Percentiles rank a stretch among this genome's conserved stretches.
Conservation (phyloP, 768 basidiomycete species). For the Scleroderma citrinum region DNA sequence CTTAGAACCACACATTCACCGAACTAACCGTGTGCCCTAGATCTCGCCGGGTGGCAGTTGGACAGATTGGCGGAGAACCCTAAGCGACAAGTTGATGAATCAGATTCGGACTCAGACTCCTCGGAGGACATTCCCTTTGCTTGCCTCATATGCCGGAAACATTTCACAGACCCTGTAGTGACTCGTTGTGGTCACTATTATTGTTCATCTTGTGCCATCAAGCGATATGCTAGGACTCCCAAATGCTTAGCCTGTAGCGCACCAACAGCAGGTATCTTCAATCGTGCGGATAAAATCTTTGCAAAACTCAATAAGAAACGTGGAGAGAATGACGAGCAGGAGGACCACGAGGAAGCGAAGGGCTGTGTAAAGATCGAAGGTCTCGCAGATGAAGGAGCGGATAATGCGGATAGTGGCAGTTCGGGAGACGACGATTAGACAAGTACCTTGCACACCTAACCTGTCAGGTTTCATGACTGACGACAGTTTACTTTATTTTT, state of each 20-base stretch:
- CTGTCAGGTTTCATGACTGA: constrained; percentile 29
- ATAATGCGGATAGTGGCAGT: constrained; percentile 20
- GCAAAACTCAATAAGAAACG: constrained; percentile 77
- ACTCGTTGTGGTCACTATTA: constrained; percentile 98
- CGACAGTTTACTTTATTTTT: constrained; percentile 13
- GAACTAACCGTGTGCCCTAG: constrained; percentile 33
- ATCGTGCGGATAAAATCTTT: constrained; percentile 88
- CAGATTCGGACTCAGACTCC: constrained; percentile 60
- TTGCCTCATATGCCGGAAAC: constrained; percentile 94
- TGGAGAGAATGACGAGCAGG: constrained; percentile 45
- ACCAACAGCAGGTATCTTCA: constrained; percentile 94
- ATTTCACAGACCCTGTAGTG: constrained; percentile 91
- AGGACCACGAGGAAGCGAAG: constrained; percentile 36
- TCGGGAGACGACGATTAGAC: constrained; percentile 27
- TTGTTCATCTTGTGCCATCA: constrained; percentile 92
- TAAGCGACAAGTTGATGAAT: constrained; percentile 50
- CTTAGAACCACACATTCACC: background rate
- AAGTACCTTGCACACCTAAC: constrained; percentile 24
- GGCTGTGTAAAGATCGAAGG: constrained; percentile 61
- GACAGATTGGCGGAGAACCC: constrained; percentile 85
- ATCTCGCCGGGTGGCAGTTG: constrained; percentile 98
- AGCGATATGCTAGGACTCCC: constrained; percentile 88
- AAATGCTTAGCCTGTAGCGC: constrained; percentile 94
- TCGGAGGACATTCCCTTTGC: constrained; percentile 94
- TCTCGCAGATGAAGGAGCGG: constrained; percentile 26